These are phyloP conservation scores for Termitomyces bulborhizus DNA, from an alignment of 768 basidiomycete species.

Conservation along the genomic window DNA sequence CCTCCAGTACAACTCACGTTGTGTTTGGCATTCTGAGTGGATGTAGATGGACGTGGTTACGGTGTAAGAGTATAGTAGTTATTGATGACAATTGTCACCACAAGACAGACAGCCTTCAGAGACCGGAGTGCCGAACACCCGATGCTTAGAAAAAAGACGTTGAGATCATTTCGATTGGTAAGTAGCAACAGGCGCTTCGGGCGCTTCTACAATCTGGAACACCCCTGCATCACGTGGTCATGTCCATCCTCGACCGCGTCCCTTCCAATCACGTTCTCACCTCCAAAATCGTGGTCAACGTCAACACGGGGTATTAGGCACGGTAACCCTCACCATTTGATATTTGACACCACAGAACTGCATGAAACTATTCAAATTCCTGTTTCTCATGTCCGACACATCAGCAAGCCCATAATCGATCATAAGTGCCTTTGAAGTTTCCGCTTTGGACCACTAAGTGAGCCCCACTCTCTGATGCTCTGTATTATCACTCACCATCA, in stretches of 20 bases:
- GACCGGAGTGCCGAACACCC: background rate
- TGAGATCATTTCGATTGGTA: background rate
- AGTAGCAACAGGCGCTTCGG: background rate
- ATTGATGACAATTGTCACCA: background rate
- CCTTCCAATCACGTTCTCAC: constrained; percentile 9
- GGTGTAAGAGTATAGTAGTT: background rate
- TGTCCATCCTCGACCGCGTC: constrained; percentile 3
- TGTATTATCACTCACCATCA: constrained; percentile 34
- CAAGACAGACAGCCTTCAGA: background rate
- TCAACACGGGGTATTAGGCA: background rate
- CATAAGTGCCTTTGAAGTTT: constrained; percentile 28
- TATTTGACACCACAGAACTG: constrained; percentile 52
- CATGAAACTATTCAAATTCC: constrained; percentile 52
- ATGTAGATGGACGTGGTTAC: background rate
- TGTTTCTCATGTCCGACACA: constrained; percentile 32
- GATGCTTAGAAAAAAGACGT: background rate
- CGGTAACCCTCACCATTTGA: constrained; percentile 37
- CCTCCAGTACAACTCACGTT: constrained; percentile 6
- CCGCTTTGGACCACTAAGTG: constrained; percentile 16
- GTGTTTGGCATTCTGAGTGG: constrained; percentile 9
- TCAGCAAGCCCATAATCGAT: constrained; percentile 31
- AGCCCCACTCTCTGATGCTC: background rate
- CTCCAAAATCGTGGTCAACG: constrained; percentile 7
- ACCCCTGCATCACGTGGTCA: background rate
- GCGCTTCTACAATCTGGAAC: background rate